These are phyloP conservation scores for Kwoniella dejecticola DNA, from an alignment of 768 basidiomycete species.

Conservation along the genomic window DNA sequence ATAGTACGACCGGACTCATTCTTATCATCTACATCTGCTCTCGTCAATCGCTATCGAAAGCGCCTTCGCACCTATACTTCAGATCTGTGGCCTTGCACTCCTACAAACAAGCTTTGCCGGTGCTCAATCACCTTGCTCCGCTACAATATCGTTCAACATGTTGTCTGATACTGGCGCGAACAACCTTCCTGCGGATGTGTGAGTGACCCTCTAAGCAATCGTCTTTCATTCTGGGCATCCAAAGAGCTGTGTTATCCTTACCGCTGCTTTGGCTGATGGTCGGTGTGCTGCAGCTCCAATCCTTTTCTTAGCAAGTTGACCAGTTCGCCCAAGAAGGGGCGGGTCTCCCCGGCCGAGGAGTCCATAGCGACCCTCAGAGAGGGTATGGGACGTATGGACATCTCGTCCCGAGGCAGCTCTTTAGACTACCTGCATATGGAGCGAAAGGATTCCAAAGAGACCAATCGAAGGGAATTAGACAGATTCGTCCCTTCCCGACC, in stretches of 20 bases:
- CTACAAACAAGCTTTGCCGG: too few species aligned
- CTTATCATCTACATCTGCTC: too few species aligned
- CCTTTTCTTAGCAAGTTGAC: constrained; percentile 40
- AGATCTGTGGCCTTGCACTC: not conserved
- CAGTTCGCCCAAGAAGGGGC: constrained; percentile 29
- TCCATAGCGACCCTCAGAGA: constrained; percentile 35
- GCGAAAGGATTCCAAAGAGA: constrained; percentile 8
- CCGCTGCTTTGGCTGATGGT: too few species aligned
- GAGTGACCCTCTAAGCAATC: constrained; percentile 24
- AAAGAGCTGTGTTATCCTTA: too few species aligned
- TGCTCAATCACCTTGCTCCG: too few species aligned
- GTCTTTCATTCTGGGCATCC: too few species aligned
- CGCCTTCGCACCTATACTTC: too few species aligned
- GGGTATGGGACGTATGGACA: constrained; percentile 48
- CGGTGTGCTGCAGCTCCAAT: constrained; percentile 30
- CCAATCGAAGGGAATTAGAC: constrained; percentile 30
- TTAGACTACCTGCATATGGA: constrained; percentile 17
- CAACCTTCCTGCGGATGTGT: constrained; percentile 35
- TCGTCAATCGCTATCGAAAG: too few species aligned
- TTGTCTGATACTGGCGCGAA: constrained; percentile 10
- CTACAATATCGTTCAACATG: constrained; percentile 5
- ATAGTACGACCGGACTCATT: too few species aligned
- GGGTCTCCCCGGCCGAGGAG: constrained; percentile 24
- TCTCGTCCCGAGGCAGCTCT: constrained; percentile 23
- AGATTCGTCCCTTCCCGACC: constrained; percentile 50